Conservation (phyloP, 768 basidiomycete species). For the Exsudoporus frostii region DNA sequence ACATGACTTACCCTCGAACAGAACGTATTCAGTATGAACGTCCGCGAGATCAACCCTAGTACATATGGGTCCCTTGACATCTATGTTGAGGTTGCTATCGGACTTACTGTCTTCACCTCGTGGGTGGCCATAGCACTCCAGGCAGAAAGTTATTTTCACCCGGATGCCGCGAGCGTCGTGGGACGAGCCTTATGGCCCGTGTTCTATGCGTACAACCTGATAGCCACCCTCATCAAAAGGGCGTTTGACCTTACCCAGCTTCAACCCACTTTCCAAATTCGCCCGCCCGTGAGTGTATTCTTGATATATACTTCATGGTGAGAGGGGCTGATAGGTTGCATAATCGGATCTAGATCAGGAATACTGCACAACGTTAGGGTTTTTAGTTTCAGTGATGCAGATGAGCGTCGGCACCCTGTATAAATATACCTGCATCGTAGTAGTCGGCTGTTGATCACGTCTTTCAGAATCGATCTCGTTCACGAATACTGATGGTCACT, state of each 20-base stretch:
- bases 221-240: not conserved
- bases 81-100: conserved; percentile 42
- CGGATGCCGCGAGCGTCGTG: not conserved
- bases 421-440: conserved; percentile 2
- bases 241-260: not conserved
- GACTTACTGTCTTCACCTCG: conserved; percentile 48
- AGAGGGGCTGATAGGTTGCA: not conserved
- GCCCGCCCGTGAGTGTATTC: conserved; percentile 3
- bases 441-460: not conserved
- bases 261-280: not conserved
- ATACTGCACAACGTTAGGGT: not conserved
- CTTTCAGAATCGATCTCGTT: not conserved
- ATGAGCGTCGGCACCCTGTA: not conserved
- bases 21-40: conserved; percentile 31
- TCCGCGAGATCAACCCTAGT: conserved; percentile 27
- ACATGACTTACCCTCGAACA: conserved; percentile 23
- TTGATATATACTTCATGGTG: not conserved
- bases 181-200: conserved; percentile 23
- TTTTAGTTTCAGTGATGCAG: not conserved
- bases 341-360: not conserved
- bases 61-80: conserved; percentile 30
- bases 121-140: conserved; percentile 60
- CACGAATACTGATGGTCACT: not conserved
- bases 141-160: conserved; percentile 17
- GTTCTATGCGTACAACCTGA: conserved; percentile 6